Evolutionary conservation across 1,284 basidiomycete species (phyloP).

Genomic region (Microbotryum silenes-acaulis): DNA sequence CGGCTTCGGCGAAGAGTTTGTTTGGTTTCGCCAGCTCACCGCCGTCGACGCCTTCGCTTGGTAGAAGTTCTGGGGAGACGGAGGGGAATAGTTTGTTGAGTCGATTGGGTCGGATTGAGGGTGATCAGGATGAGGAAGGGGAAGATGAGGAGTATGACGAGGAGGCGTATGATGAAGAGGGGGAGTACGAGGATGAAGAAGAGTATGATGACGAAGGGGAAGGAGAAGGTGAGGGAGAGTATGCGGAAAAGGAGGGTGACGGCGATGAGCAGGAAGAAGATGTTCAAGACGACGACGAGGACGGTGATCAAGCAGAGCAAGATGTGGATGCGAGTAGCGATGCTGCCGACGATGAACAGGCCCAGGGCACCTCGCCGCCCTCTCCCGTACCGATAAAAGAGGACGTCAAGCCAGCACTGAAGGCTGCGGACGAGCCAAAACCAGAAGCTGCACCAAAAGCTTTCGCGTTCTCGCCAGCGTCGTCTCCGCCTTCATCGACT

Average conservation of each 20-base stretch:
- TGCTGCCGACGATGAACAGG: not conserved
- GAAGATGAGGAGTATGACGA: slow-evolving; percentile 9
- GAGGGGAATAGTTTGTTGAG: slow-evolving; percentile 7
- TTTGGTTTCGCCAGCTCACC: slow-evolving; percentile 29
- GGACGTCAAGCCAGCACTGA: too few species aligned
- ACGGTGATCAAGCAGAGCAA: slow-evolving; percentile 4
- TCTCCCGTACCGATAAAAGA: too few species aligned
- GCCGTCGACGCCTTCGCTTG: not conserved
- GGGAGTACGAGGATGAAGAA: slow-evolving; percentile 3
- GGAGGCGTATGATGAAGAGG: slow-evolving; percentile 1
- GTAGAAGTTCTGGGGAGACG: not conserved
- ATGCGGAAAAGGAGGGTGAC: slow-evolving; percentile 6
- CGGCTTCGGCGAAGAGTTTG: slow-evolving; percentile 21
- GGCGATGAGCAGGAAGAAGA: slow-evolving; percentile 8
- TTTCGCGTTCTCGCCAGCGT: slow-evolving; percentile 8
- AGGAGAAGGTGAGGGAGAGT: not conserved
- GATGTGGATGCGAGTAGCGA: not conserved
- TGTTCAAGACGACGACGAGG: slow-evolving; percentile 10
- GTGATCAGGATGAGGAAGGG: slow-evolving; percentile 2
- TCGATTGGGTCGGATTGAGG: slow-evolving; percentile 2
- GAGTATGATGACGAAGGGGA: not conserved
- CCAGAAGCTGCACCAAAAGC: not conserved
- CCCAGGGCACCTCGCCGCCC: too few species aligned
- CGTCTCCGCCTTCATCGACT: slow-evolving; percentile 1
- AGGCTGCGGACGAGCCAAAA: too few species aligned